Conservation (phyloP, 768 basidiomycete genomes). For the Boletus patriciae region DNA sequence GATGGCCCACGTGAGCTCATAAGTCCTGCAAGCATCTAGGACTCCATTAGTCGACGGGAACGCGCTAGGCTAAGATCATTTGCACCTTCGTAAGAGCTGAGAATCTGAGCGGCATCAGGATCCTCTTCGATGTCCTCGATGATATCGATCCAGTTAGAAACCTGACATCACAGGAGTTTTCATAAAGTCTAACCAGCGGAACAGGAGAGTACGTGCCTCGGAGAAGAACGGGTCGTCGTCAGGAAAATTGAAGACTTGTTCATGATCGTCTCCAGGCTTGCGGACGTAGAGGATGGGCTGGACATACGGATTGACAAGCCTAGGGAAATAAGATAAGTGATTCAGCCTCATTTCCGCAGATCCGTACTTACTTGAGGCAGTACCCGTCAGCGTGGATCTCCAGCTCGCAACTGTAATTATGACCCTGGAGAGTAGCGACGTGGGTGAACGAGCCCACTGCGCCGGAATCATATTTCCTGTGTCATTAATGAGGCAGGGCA, state of each 20-base stretch:
- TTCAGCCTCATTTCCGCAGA: slow-evolving; percentile 7
- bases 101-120: slow-evolving; percentile 73
- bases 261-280: slow-evolving; percentile 75
- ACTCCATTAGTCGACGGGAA: neutral
- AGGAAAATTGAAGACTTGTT: slow-evolving; percentile 67
- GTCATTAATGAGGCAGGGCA: slow-evolving; percentile 20
- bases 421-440: slow-evolving; percentile 87
- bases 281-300: slow-evolving; percentile 86
- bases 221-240: slow-evolving; percentile 95
- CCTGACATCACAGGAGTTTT: slow-evolving; percentile 26
- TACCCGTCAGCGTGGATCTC: slow-evolving; percentile 95
- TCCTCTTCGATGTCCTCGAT: slow-evolving; percentile 90
- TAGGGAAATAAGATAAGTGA: slow-evolving; percentile 30
- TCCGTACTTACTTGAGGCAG: slow-evolving; percentile 61
- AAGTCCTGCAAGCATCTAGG: slow-evolving; percentile 81
- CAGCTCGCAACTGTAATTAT: slow-evolving; percentile 91
- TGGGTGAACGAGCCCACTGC: slow-evolving; percentile 93
- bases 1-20: slow-evolving; percentile 94
- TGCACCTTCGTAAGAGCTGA: slow-evolving; percentile 81
- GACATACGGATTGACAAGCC: slow-evolving; percentile 91
- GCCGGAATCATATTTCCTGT: slow-evolving; percentile 92
- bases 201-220: slow-evolving; percentile 45
- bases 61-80: neutral
- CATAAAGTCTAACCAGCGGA: neutral
- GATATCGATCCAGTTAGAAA: slow-evolving; percentile 84